A percentile compares a stretch with the other conserved stretches of the same genome.
Conservation (phyloP, 129 eudicot genomes). For the Deinandra increscens region DNA sequence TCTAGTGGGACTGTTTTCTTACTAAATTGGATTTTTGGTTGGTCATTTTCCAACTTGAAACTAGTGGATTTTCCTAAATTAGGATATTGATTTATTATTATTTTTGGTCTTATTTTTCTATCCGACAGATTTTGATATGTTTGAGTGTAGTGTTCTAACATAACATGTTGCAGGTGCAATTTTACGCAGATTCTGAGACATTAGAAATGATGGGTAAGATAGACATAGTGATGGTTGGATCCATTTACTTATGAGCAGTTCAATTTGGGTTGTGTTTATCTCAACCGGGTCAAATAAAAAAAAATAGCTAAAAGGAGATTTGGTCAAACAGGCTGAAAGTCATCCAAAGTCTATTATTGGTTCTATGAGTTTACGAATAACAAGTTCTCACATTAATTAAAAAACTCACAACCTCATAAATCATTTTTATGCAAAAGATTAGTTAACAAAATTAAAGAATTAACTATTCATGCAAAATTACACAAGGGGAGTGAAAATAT, state of each 20-base stretch:
- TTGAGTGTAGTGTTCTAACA: slow-evolving; percentile 25
- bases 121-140: slow-evolving; percentile 3
- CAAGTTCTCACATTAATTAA: too few relatives aligned
- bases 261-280: neutral
- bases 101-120: neutral
- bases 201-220: slow-evolving; percentile 71
- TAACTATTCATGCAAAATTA: neutral
- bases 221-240: neutral
- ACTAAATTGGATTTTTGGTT: slow-evolving; percentile 8
- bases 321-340: neutral
- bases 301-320: neutral
- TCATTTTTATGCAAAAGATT: too few relatives aligned
- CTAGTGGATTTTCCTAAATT: slow-evolving; percentile 12
- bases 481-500: neutral
- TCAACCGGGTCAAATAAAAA: neutral
- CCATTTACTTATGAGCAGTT: neutral
- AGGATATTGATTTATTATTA: slow-evolving; percentile 15
- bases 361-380: too few relatives aligned
- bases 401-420: neutral
- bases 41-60: slow-evolving; percentile 22
- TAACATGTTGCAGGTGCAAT: slow-evolving; percentile 54
- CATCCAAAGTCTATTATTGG: neutral
- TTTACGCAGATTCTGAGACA: slow-evolving; percentile 70
- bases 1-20: neutral
- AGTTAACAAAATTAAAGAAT: neutral